A percentile compares a stretch with the other conserved stretches of the same genome.
Evolutionary conservation across 345 rosid genomes (phyloP).

Genomic region (Pelargonium nanum): DNA sequence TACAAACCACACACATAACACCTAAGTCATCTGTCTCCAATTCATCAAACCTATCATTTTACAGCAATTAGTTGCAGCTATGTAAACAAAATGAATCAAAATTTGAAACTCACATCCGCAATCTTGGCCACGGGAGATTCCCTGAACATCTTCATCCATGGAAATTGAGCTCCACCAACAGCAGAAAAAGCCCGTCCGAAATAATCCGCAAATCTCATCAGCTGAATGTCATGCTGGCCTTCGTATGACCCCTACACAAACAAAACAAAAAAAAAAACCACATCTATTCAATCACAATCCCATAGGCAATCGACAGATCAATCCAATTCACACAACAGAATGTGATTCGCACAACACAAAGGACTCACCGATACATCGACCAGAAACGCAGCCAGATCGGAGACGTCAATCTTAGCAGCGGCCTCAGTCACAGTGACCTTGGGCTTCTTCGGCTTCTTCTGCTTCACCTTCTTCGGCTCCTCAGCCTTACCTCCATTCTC

Average conservation of each 20-base stretch:
- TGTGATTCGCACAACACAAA: background rate
- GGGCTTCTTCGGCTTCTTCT: conserved; percentile 60
- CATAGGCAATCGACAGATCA: conserved; percentile 4
- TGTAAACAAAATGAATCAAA: background rate
- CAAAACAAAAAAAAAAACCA: no score
- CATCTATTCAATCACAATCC: background rate
- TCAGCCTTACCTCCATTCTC: conserved; percentile 20
- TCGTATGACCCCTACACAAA: conserved; percentile 34
- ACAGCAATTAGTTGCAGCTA: background rate
- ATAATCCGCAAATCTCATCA: conserved; percentile 61
- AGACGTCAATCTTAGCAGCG: conserved; percentile 44
- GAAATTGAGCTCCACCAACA: conserved; percentile 46
- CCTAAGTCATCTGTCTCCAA: background rate
- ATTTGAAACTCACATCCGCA: conserved; percentile 32
- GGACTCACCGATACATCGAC: conserved; percentile 30
- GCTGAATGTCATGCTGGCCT: conserved; percentile 46
- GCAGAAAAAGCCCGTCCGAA: conserved; percentile 50
- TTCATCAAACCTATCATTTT: background rate
- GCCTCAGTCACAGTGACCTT: conserved; percentile 59
- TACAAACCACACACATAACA: background rate
- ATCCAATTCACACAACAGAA: background rate
- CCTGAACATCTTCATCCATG: conserved; percentile 53
- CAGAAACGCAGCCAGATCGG: conserved; percentile 46
- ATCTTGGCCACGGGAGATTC: conserved; percentile 44
- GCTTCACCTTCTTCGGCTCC: conserved; percentile 32